Evolutionary conservation across 495 filamentous ascomycete genomes (phyloP).

Genomic region (Hypomontagnella submonticulosa): DNA sequence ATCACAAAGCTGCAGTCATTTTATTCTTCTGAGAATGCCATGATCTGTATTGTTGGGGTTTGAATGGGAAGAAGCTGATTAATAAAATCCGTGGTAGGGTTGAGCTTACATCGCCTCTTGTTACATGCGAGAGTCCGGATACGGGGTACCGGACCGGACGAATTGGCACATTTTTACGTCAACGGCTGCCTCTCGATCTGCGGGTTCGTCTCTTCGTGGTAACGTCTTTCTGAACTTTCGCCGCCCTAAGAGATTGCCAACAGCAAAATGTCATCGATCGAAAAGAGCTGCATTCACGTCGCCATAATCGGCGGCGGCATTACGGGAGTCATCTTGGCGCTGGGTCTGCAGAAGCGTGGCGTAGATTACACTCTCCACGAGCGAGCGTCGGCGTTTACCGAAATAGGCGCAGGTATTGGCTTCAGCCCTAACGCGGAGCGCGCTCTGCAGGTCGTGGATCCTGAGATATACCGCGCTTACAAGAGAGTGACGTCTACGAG

Average conservation of each 20-base stretch:
- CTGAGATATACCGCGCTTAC: constrained; percentile 46
- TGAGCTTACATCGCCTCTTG: no score
- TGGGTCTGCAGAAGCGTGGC: constrained; percentile 63
- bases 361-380: constrained; percentile 67
- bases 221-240: neutral
- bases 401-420: constrained; percentile 69
- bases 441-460: constrained; percentile 63
- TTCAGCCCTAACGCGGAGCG: constrained; percentile 68
- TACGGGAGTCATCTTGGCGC: constrained; percentile 66
- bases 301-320: constrained; percentile 72
- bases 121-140: no score
- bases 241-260: neutral
- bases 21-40: neutral
- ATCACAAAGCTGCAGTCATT: neutral
- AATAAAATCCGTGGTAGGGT: no score
- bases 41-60: neutral
- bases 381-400: constrained; percentile 60
- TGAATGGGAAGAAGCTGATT: no score
- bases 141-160: no score
- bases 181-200: neutral
- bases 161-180: no score
- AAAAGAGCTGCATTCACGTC: constrained; percentile 49
- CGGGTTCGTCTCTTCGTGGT: neutral
- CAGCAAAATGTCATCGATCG: constrained; percentile 11
- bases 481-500: constrained; percentile 54